Conservation (phyloP, 768 basidiomycete genomes). For the Trametes punicea region DNA sequence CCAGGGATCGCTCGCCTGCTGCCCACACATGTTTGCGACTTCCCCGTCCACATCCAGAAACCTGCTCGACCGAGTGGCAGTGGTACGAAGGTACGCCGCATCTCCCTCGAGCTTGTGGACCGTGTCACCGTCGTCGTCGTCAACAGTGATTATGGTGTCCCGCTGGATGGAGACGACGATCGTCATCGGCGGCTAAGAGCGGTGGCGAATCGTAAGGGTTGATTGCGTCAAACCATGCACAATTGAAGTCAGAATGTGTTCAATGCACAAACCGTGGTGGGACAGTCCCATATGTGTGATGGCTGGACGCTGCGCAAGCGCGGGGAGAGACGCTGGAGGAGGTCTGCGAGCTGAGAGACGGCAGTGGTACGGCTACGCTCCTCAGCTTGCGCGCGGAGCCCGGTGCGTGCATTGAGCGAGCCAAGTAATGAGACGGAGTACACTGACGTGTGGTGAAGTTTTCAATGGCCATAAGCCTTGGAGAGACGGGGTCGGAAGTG, state of each 20-base stretch:
- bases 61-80: too few species aligned
- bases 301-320: neutral
- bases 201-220: neutral
- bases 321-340: neutral
- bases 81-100: too few species aligned
- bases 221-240: too few species aligned
- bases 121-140: neutral
- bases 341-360: neutral
- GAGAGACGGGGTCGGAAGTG: neutral
- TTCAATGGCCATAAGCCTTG: neutral
- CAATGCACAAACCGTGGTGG: neutral
- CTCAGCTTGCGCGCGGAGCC: neutral
- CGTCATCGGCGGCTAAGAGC: neutral
- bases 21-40: too few species aligned
- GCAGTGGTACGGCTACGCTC: neutral
- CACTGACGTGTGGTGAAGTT: neutral
- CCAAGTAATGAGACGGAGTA: constrained; percentile 4
- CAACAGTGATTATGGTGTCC: neutral
- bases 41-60: too few species aligned
- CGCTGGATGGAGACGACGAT: constrained; percentile 2
- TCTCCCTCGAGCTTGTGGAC: neutral
- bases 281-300: neutral
- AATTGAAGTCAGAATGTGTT: neutral
- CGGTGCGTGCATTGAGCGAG: neutral
- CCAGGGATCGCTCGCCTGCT: neutral